Percentiles rank a stretch among this genome's conserved stretches.
These are phyloP conservation scores for Pseudocohnilembus persalinus DNA, from an alignment of 169 alveolate genomes.

Conservation along the genomic window DNA sequence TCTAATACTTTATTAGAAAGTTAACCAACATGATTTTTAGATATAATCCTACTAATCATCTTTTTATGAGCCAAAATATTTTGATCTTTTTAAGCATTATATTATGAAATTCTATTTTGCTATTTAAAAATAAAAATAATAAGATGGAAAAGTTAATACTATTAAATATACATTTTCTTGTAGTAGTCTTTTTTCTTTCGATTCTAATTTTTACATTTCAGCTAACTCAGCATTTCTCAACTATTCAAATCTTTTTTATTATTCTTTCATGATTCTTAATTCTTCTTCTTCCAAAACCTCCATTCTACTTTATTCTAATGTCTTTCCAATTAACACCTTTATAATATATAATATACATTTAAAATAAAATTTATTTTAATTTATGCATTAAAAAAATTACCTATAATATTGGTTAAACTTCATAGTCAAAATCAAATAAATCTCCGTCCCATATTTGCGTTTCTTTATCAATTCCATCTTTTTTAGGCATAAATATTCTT, in stretches of 20 bases:
- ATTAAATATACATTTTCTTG: conserved; percentile 72
- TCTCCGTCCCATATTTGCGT: conserved; percentile 91
- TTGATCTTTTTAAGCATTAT: conserved; percentile 44
- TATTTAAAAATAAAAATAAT: conserved; percentile 11
- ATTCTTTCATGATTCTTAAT: conserved; percentile 78
- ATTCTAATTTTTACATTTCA: conserved; percentile 85
- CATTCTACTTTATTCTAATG: conserved; percentile 78
- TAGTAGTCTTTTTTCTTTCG: conserved; percentile 79
- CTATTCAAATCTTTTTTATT: conserved; percentile 85
- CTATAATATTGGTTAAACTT: conserved; percentile 79
- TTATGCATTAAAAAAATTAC: not conserved
- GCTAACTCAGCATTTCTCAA: conserved; percentile 78
- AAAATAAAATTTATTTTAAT: too few relatives aligned
- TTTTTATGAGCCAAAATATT: conserved; percentile 67
- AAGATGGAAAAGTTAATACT: not conserved
- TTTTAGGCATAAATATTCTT: conserved; percentile 86
- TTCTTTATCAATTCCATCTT: conserved; percentile 84
- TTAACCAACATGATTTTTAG: conserved; percentile 63
- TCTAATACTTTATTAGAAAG: conserved; percentile 46
- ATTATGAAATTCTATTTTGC: conserved; percentile 49
- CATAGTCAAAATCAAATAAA: conserved; percentile 89
- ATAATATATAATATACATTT: too few relatives aligned
- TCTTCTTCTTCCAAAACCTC: conserved; percentile 91
- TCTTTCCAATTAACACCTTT: conserved; percentile 72
- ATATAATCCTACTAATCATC: conserved; percentile 54